Percentiles rank a stretch among this genome's conserved stretches.
These are phyloP conservation scores for Spergularia bocconei DNA, from an alignment of 148 eudicot species.

Conservation along the genomic window DNA sequence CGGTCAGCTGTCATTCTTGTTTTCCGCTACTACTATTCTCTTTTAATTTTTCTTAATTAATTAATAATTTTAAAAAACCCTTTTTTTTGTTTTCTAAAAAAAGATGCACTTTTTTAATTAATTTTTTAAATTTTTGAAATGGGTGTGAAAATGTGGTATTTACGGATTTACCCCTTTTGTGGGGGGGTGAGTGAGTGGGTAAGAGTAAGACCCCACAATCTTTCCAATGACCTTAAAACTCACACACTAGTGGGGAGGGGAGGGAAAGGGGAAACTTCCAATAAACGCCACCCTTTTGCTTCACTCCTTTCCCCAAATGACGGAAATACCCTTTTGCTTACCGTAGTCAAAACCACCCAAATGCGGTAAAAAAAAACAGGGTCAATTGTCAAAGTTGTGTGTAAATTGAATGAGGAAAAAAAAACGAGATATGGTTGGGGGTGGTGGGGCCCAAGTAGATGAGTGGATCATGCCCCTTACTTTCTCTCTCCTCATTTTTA, in stretches of 20 bases:
- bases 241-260: too few species aligned
- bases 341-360: too few species aligned
- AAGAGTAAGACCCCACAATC: too few species aligned
- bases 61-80: too few species aligned
- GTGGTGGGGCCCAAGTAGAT: conserved; percentile 12
- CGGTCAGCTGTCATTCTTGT: conserved; percentile 40
- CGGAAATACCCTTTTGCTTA: conserved; percentile 1
- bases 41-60: not conserved
- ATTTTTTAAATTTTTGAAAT: too few species aligned
- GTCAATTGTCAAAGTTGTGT: not conserved
- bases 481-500: not conserved
- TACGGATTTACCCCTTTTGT: too few species aligned
- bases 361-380: too few species aligned
- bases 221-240: too few species aligned
- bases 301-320: not conserved
- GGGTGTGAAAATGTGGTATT: too few species aligned
- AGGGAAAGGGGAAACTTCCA: conserved; percentile 21
- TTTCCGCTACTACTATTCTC: conserved; percentile 17
- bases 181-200: too few species aligned
- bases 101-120: too few species aligned
- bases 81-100: too few species aligned
- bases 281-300: conserved; percentile 15
- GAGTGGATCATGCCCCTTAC: not conserved
- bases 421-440: not conserved
- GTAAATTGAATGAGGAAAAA: not conserved